Base-by-base conservation (phyloP, 306 rosid species). In the Lathyrus tuberosus region DNA sequence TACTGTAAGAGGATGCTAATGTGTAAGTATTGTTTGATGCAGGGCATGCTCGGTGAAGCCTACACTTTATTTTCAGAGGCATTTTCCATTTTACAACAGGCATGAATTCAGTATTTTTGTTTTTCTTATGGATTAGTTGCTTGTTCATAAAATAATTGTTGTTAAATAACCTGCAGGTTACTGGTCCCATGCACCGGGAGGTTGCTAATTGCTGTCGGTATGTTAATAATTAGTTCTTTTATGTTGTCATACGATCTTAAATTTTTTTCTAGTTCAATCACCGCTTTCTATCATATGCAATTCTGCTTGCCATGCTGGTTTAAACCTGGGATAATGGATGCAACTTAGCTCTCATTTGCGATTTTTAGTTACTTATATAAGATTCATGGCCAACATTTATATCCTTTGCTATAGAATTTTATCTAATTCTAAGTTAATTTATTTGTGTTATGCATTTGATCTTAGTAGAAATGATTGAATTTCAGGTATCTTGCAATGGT, bases 401-500 rank as follows among this genome's bases (percentile, higher is more conserved):
- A 8, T 47, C 22, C 22, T 6, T 8, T 17, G 26, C 54, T 17
- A 49, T 43, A 5, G 30, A 26, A 8, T 49, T 52, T 49, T 46
- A 37, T 69, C 28, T 58, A 51, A 44, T 47, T 68, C 31, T 13
- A 9, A 16, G 10, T 41, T 66, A 65, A 49, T 56, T 40, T 69
- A 57, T 48, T 37, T 64, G 28, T 66, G 22, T 31, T 54, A 58
- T 66, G 30, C 14, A 67, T 56, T 46, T 74, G 17, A 57, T 69
- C 49, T 49, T 37, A 51, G 51, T 48, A 40, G 20, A 70, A 18
- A 11, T 62, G 67, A 26, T 72, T 51, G 35, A 64, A 65, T 86
- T 84, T 80, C 93, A 95, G 99, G 92, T 89, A 95, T 81, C 99
- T 95, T 64, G 99, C 99, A 62, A 95, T 89, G 99, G 99, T 95